A percentile compares a stretch with the other conserved stretches of the same genome.
Evolutionary conservation across 2,329 filamentous ascomycete species (phyloP).

Genomic region (Chrysoporthe deuterocubensis): DNA sequence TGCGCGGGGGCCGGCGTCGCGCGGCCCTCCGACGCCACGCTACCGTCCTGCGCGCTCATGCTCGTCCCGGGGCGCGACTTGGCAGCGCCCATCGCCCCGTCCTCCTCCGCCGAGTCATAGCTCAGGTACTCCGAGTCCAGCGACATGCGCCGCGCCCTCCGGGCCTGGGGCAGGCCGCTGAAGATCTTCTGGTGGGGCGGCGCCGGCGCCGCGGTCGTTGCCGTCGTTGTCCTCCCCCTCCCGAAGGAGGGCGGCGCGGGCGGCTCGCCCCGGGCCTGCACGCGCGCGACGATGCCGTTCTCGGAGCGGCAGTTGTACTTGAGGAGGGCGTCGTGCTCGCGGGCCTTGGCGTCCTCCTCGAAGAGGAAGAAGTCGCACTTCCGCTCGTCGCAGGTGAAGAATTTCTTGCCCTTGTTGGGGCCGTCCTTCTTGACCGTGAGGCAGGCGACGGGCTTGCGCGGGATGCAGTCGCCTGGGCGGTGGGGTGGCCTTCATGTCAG

Average conservation of each 20-base stretch:
- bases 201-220: background rate
- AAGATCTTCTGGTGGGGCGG: conserved; percentile 21
- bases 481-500: background rate
- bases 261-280: conserved; percentile 23
- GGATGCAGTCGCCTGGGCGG: conserved; percentile 47
- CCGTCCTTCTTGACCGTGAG: conserved; percentile 44
- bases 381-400: conserved; percentile 44
- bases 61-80: background rate
- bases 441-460: conserved; percentile 42
- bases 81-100: conserved; percentile 12
- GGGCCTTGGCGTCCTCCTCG: conserved; percentile 42
- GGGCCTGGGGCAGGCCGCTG: conserved; percentile 1
- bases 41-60: background rate
- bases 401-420: conserved; percentile 46
- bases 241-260: conserved; percentile 10
- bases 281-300: conserved; percentile 21
- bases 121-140: conserved; percentile 13
- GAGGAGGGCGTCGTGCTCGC: conserved; percentile 34
- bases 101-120: background rate
- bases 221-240: background rate
- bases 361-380: conserved; percentile 52
- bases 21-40: background rate
- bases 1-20: background rate
- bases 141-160: background rate
- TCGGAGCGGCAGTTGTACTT: conserved; percentile 28